A percentile compares a stretch with the other conserved stretches of the same genome.
These are phyloP conservation scores for Agapanthus africanus DNA, from an alignment of 106 monocot genomes.

Conservation along the genomic window DNA sequence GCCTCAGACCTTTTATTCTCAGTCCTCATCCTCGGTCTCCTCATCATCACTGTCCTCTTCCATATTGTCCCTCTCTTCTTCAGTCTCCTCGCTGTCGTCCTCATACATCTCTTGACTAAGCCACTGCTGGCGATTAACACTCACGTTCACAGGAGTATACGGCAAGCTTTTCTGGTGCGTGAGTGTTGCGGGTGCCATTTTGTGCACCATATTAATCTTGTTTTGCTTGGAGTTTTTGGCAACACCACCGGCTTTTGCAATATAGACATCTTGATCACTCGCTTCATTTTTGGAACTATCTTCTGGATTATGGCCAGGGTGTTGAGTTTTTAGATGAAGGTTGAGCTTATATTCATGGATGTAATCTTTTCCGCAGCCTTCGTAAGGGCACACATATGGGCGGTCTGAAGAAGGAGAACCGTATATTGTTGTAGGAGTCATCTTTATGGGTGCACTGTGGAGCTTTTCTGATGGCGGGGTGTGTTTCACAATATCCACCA, in stretches of 20 bases:
- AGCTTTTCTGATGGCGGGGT: slow-evolving; percentile 17
- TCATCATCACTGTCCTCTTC: slow-evolving; percentile 45
- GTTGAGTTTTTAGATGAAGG: slow-evolving; percentile 55
- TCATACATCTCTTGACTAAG: slow-evolving; percentile 11
- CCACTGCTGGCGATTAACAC: slow-evolving; percentile 18
- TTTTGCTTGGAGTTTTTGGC: slow-evolving; percentile 19
- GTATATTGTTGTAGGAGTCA: slow-evolving; percentile 14
- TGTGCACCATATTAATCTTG: slow-evolving; percentile 14
- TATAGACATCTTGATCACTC: slow-evolving; percentile 18
- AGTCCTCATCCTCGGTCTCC: slow-evolving; percentile 75
- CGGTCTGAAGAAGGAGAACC: slow-evolving; percentile 37
- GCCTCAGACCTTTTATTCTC: too few relatives aligned
- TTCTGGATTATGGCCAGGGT: slow-evolving; percentile 33
- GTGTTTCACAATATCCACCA: slow-evolving; percentile 26
- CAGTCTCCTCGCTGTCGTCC: slow-evolving; percentile 38
- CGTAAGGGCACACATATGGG: slow-evolving; percentile 55
- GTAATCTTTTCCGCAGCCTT: slow-evolving; percentile 59
- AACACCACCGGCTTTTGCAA: slow-evolving; percentile 19
- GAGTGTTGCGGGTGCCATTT: slow-evolving; percentile 24
- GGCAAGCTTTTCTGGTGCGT: slow-evolving; percentile 6
- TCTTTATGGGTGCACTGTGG: slow-evolving; percentile 23
- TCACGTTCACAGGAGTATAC: background rate
- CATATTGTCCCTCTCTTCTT: background rate
- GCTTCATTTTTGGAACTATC: slow-evolving; percentile 18
- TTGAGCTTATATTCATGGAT: slow-evolving; percentile 73